Conservation (phyloP, 768 basidiomycete genomes). For the Macrolepiota albuminosa region DNA sequence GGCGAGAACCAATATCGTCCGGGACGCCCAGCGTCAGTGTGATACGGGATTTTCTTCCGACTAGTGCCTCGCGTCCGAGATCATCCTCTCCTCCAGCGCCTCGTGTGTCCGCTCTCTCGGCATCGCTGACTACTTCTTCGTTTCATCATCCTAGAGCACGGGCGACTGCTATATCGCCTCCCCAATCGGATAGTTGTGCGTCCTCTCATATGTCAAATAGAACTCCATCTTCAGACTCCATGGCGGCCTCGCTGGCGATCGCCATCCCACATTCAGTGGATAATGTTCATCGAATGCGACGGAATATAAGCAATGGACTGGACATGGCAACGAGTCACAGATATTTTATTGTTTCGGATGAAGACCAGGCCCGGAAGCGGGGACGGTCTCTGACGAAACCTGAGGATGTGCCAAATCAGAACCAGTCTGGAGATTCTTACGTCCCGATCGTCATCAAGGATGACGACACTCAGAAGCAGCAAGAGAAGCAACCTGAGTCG, state of each 20-base stretch:
- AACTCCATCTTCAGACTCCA: slow-evolving; percentile 22
- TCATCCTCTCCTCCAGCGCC: slow-evolving; percentile 32
- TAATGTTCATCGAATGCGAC: slow-evolving; percentile 37
- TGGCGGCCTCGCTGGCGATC: slow-evolving; percentile 26
- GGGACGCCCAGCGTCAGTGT: slow-evolving; percentile 32
- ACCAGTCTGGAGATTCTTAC: slow-evolving; percentile 20
- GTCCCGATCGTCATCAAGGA: slow-evolving; percentile 14
- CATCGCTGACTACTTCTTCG: slow-evolving; percentile 57
- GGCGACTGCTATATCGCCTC: slow-evolving; percentile 15
- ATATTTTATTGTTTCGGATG: slow-evolving; percentile 39
- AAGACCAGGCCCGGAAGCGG: slow-evolving; percentile 34
- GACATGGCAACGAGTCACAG: slow-evolving; percentile 43
- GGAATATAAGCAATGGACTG: slow-evolving; percentile 33
- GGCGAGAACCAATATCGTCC: slow-evolving; percentile 14
- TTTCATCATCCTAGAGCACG: slow-evolving; percentile 47
- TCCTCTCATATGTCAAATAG: slow-evolving; percentile 13
- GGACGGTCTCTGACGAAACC: slow-evolving; percentile 18
- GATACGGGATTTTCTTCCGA: slow-evolving; percentile 57
- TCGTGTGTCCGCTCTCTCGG: slow-evolving; percentile 60
- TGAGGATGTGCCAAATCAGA: slow-evolving; percentile 16
- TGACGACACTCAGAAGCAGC: slow-evolving; percentile 17
- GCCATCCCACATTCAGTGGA: slow-evolving; percentile 22
- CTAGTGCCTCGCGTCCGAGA: slow-evolving; percentile 31
- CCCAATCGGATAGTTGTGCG: slow-evolving; percentile 7
- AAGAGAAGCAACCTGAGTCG: background rate